These are phyloP conservation scores for Amanita rimosa DNA, from an alignment of 768 basidiomycete species.

Conservation along the genomic window DNA sequence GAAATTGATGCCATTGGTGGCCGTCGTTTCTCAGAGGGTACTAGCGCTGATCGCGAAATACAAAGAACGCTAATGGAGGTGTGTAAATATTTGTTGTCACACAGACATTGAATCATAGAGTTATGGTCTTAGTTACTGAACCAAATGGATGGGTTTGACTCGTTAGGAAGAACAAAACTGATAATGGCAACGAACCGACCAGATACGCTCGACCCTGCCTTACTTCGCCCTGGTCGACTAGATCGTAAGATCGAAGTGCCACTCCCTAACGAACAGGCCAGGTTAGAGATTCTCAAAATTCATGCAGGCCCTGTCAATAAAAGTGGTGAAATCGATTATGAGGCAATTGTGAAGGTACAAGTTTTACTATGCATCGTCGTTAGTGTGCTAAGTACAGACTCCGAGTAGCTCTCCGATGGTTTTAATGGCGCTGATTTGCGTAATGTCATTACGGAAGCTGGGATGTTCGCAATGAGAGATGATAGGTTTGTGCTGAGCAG, in stretches of 20 bases:
- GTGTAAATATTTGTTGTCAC: slow-evolving; percentile 7
- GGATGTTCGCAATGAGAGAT: slow-evolving; percentile 98
- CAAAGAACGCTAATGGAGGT: slow-evolving; percentile 97
- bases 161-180: slow-evolving; percentile 87
- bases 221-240: slow-evolving; percentile 89
- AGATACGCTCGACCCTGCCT: slow-evolving; percentile 94
- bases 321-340: slow-evolving; percentile 91
- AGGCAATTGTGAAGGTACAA: slow-evolving; percentile 88
- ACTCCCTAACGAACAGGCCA: slow-evolving; percentile 92
- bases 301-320: slow-evolving; percentile 93
- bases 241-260: slow-evolving; percentile 98
- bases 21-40: slow-evolving; percentile 79
- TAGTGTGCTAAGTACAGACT: background rate
- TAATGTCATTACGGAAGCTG: slow-evolving; percentile 91
- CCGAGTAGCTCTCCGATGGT: slow-evolving; percentile 60
- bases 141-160: slow-evolving; percentile 99
- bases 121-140: slow-evolving; percentile 65
- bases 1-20: slow-evolving; percentile 98
- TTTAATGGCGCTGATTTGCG: slow-evolving; percentile 97
- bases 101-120: background rate
- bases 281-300: slow-evolving; percentile 95
- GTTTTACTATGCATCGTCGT: background rate
- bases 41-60: slow-evolving; percentile 96
- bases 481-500: slow-evolving; percentile 49
- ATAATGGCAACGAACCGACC: slow-evolving; percentile 99